Evolutionary conservation across 805 yeast species (phyloP), one percentile per base, ranked within the genome.

Genomic region (Huiozyma sinensis): DNA sequence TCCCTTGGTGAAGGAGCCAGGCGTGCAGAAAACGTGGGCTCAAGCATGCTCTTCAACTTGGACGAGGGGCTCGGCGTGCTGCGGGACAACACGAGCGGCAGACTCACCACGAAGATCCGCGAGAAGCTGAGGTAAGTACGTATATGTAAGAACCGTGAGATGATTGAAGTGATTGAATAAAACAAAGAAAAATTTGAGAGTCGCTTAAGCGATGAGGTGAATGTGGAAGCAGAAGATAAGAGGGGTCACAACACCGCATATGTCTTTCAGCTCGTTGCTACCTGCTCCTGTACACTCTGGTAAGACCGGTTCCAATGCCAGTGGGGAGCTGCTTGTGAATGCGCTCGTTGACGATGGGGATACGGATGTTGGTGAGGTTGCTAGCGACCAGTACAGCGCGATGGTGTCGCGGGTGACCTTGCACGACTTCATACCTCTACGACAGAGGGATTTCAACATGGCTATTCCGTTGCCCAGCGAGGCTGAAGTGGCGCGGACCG

Each of bases 391-490:
- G 28, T 33, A 33, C 36, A 13, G 28, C 6, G n/a, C 12, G 24
- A 41, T 46, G 10, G 51, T 47, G 1, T 40, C 46, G 1, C 36
- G 43, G 28, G 56, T 78, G 0, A 63, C 75, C 0, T 74, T 75
- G 43, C 69, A 71, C 33, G 83, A 76, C 43, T 71, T 83, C 30
- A 71, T 80, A 28, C 88, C 89, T 0, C 61, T 81, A 40, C 70
- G 83, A 50, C 77, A 59, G 55, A 67, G 62, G 47, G 54, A 62
- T 30, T 65, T 66, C 13, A 59, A 65, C 11, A 41, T 75, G 5
- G 50, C 62, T 3, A 53, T 75, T 6, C 69, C 75, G 3, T 51
- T 61, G 31, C 81, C 80, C 0, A 56, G 71, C 1, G 70, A 70
- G 34, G 73, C 69, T 12, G 71, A 71, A 17, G 61, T 78, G 5